Evolutionary conservation across 2,329 filamentous ascomycete genomes (phyloP), one percentile per base, ranked within the genome.

Genomic region (Pestalotiopsis sp.): DNA sequence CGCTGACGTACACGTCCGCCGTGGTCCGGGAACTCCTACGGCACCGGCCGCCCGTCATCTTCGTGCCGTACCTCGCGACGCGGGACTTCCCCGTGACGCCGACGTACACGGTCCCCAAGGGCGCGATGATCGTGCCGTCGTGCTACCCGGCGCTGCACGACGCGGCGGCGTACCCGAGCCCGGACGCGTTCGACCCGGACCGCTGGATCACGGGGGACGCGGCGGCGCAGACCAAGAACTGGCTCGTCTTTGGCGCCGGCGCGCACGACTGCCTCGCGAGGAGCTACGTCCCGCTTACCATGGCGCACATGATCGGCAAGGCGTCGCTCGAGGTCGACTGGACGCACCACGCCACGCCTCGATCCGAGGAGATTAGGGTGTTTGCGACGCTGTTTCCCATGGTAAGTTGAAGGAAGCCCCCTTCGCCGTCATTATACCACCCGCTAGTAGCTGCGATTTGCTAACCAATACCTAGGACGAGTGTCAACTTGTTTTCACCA

Each of bases 11-110:
- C 72, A 87, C 85, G 66, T 83, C 81, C 31, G 85, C 85, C 2
- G 85, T 87, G 0, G 78, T 87, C 68, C 87, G 86, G 70, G 86
- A 87, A 70, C 78, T 86, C 1, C 83, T 87, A 14, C 85, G 86
- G 45, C 78, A 86, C 71, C 74, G 85, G 0, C 85, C 85, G 1
- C 85, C 85, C 0, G 86, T 87, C 57, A 87, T 87, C 66, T 85
- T 87, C 67, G 85, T 87, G 0, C 85, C 86, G 0, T 87, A 87
- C 57, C 78, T 84, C 1, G 82, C 84, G 0, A 85, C 80, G 0
- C 84, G 83, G 67, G 70, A 76, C 13, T 87, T 87, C 66, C 83
- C 84, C 0, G 76, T 87, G 38, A 85, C 84, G 0, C 77, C 81
- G 0, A 72, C 75, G 7, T 87, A 87, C 69, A 87, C 84, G 0